These are phyloP conservation scores for Silene latifolia DNA, from an alignment of 148 eudicot genomes.

Conservation along the genomic window DNA sequence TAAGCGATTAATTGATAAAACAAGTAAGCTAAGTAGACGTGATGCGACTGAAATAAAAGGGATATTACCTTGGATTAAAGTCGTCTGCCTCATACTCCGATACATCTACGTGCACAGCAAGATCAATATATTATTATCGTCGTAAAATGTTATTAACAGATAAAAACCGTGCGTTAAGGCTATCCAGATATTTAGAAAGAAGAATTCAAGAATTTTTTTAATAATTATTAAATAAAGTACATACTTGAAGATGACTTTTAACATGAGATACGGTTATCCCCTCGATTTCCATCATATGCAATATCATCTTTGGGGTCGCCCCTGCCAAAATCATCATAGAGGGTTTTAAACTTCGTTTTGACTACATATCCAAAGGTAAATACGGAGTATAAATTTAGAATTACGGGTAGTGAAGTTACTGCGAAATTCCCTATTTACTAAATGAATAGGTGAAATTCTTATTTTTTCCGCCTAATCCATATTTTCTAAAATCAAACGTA, in stretches of 20 bases:
- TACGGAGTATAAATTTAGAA: too few species aligned
- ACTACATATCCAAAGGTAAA: too few species aligned
- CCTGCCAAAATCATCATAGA: constrained; percentile 5
- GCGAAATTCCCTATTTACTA: too few species aligned
- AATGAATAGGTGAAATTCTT: too few species aligned
- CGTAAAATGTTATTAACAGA: too few species aligned
- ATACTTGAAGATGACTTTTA: constrained; percentile 32
- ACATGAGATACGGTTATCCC: constrained; percentile 30
- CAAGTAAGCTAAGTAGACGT: too few species aligned
- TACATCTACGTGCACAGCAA: constrained; percentile 21
- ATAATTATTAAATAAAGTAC: background rate
- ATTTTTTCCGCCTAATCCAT: too few species aligned
- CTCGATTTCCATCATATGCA: constrained; percentile 22
- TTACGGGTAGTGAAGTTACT: too few species aligned
- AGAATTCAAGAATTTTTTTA: background rate
- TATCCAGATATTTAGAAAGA: background rate
- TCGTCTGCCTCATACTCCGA: constrained; percentile 15
- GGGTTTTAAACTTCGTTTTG: too few species aligned
- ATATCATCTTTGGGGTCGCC: constrained; percentile 29
- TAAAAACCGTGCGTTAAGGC: too few species aligned
- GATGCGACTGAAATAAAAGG: too few species aligned
- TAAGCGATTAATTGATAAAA: background rate
- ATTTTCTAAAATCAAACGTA: too few species aligned
- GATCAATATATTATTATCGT: background rate
- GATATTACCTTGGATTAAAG: constrained; percentile 26